phyloP scores from a whole-genome alignment of 352 stramenopile species.

The Phytophthora citrophthora region DNA sequence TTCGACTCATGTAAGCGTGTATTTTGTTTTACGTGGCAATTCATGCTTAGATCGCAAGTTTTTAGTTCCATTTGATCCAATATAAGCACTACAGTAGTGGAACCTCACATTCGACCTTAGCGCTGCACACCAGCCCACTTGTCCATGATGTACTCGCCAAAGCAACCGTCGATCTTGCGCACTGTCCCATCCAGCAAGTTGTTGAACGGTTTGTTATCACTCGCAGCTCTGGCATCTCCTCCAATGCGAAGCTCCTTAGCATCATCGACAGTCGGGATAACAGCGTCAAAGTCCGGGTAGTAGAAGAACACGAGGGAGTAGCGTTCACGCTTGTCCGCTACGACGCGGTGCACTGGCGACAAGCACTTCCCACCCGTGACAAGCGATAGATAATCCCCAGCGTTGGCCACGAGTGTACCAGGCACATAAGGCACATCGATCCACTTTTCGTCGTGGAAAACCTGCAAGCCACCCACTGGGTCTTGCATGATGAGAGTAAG shows the following conservation, averaged over 20 bases:
- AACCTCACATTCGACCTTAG: constrained; percentile 5
- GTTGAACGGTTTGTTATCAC: constrained; percentile 56
- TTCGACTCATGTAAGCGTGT: too few relatives aligned
- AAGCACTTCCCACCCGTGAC: constrained; percentile 66
- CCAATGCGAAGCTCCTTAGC: constrained; percentile 45
- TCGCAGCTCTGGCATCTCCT: constrained; percentile 41
- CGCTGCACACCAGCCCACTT: constrained; percentile 84
- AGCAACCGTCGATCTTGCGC: constrained; percentile 58
- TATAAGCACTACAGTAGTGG: too few relatives aligned
- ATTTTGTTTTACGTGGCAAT: too few relatives aligned
- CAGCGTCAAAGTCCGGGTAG: constrained; percentile 81
- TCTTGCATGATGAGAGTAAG: constrained; percentile 88
- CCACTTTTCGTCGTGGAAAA: constrained; percentile 76
- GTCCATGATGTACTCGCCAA: constrained; percentile 85
- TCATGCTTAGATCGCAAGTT: too few relatives aligned
- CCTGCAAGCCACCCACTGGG: constrained; percentile 68
- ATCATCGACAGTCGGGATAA: constrained; percentile 53
- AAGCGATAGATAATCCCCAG: constrained; percentile 85
- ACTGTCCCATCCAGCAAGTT: constrained; percentile 77
- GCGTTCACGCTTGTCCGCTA: constrained; percentile 73
- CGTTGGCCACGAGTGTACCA: constrained; percentile 77
- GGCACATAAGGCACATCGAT: constrained; percentile 77
- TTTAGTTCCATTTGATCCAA: too few relatives aligned
- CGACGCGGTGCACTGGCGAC: constrained; percentile 78
- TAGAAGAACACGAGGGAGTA: constrained; percentile 90